These are phyloP conservation scores for Trifolium subterraneum DNA, from an alignment of 306 rosid species.

Conservation along the genomic window DNA sequence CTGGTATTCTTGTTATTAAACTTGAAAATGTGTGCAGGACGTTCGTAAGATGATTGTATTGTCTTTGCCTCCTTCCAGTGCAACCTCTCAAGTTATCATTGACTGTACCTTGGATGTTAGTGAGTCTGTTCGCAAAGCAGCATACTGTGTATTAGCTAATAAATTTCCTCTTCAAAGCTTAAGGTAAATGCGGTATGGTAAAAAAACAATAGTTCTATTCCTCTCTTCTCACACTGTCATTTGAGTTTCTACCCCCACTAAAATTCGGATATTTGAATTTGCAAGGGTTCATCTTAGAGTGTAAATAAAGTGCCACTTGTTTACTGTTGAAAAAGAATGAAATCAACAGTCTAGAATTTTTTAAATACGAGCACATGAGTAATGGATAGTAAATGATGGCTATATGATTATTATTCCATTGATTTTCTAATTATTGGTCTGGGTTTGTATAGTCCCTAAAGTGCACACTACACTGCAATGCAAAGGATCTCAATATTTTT, in stretches of 20 bases:
- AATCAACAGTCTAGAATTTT: neutral
- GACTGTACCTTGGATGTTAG: slow-evolving; percentile 92
- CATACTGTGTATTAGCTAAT: slow-evolving; percentile 82
- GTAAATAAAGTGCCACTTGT: neutral
- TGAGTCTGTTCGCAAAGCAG: slow-evolving; percentile 87
- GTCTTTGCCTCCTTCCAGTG: slow-evolving; percentile 87
- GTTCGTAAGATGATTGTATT: slow-evolving; percentile 85
- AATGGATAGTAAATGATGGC: slow-evolving; percentile 14
- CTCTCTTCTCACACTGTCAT: too few relatives aligned
- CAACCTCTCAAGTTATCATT: slow-evolving; percentile 77
- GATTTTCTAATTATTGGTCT: neutral
- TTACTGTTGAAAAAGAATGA: slow-evolving; percentile 7
- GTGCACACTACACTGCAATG: neutral
- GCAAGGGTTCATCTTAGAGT: slow-evolving; percentile 8
- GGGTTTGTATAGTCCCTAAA: neutral
- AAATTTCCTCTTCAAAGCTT: slow-evolving; percentile 98
- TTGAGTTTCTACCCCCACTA: too few relatives aligned
- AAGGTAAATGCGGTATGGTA: slow-evolving; percentile 57
- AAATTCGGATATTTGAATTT: neutral
- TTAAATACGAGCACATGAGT: neutral
- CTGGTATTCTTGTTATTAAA: slow-evolving; percentile 23
- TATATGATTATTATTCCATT: neutral
- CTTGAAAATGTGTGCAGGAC: slow-evolving; percentile 61
- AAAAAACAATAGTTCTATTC: neutral
- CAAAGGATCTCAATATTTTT: slow-evolving; percentile 29